Conservation (phyloP, 805 yeast genomes). For the Sungouiozyma intestinalis region DNA sequence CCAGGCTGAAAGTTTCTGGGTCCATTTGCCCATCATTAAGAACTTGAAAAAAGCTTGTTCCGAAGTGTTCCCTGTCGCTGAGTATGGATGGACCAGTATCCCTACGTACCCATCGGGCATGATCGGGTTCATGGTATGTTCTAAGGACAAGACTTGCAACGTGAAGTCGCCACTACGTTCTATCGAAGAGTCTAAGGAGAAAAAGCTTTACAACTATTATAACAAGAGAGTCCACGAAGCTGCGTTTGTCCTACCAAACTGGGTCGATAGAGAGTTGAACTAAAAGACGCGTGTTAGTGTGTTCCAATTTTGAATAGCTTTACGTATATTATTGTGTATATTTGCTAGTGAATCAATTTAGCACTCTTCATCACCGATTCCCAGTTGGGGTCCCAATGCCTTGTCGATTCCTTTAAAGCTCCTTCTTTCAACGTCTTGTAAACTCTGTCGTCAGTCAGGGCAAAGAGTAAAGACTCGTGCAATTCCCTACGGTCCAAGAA, state of each 20-base stretch:
- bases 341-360: conserved; percentile 10
- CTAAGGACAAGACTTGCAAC: conserved; percentile 56
- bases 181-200: conserved; percentile 51
- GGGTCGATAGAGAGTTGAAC: conserved; percentile 54
- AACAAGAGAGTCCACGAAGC: conserved; percentile 77
- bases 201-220: conserved; percentile 66
- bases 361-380: conserved; percentile 22
- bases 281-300: conserved; percentile 2
- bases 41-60: conserved; percentile 73
- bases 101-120: conserved; percentile 98
- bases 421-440: conserved; percentile 44
- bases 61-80: conserved; percentile 82
- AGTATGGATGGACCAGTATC: conserved; percentile 82
- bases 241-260: conserved; percentile 83
- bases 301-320: background rate
- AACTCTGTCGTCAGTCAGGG: conserved; percentile 28
- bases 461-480: conserved; percentile 31
- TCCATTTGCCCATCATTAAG: conserved; percentile 75
- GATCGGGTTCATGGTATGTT: conserved; percentile 95
- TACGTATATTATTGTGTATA: background rate
- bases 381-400: conserved; percentile 79
- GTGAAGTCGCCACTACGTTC: conserved; percentile 63
- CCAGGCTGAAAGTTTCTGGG: conserved; percentile 93
- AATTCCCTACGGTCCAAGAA: conserved; percentile 38
- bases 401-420: conserved; percentile 58